Evolutionary conservation across 139 green algal species (phyloP), one percentile per base, ranked within the genome.

Genomic region (Chlamydomonas sp.): DNA sequence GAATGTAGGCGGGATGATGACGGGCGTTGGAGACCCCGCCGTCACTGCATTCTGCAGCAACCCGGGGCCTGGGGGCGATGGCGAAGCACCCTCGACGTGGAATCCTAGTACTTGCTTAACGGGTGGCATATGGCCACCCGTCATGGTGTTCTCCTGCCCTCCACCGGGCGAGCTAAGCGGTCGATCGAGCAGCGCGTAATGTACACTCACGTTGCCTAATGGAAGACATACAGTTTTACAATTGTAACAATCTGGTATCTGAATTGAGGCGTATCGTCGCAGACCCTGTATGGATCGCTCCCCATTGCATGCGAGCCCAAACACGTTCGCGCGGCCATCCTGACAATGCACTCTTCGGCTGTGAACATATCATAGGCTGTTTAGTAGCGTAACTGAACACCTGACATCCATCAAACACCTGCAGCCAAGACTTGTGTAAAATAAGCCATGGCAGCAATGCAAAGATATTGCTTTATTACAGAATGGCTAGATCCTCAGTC

Each of bases 1-100:
- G 73, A 97, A 97, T 5, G 91, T 91, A 0, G 95, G 96, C 16
- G 95, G 96, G 18, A 98, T 97, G 89, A 98, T 97, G 18, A 98
- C 95, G 4, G 96, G 96, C 18, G 94, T 95, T 3, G 94, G 94
- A 9, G 93, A 96, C 59, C 93, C 92, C 12, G 86, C 77, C 20
- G 83, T 92, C 49, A 88, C 75, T 10, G 67, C n/a, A 20, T 88
- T 84, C 77, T 82, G 73, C 75, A 95, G 87, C 15, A 97, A 66
- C 57, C 67, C 90, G 12, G 80, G 79, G 2, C 84, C 82, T 1
- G 79, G 80, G 2, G 95, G 95, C 3, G 93, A 96, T 1, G 91
- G 94, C 4, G 90, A 85, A 15, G 91, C 92, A 1, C 96, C 96
- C 66, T 98, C 96, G 16, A 98, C 96, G 66, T 93, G 93, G 69